Evolutionary conservation across 164 flowering plant species (phyloP), one percentile per base, ranked within the genome.

Genomic region (Sextonia rubra): DNA sequence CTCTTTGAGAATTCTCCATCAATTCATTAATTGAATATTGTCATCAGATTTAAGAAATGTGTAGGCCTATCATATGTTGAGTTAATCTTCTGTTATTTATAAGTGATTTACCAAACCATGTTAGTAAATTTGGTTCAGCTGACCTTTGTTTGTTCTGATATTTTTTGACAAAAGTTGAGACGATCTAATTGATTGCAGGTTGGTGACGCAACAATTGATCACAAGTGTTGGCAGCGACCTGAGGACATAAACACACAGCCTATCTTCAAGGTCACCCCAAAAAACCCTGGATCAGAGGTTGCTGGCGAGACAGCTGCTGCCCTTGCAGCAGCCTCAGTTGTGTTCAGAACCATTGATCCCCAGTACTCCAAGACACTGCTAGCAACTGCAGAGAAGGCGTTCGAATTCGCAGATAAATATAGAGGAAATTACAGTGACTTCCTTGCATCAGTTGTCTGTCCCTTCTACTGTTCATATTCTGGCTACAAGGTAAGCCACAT

Each of bases 291-390:
- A n/a, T 71, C 85, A 9, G 85, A 83, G 12, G 83, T 83, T 1
- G 81, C 85, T 17, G 85, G 71, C 14, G 85, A 82, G 64, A 83
- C 81, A 0, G 85, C 85, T 17, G 85, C 85, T 27, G 85, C 85
- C 26, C 69, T 83, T n/a, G 85, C 85, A 12, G 76, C 85, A 52
- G 77, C 85, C 25, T 82, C 83, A 26, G 6, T 80, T 37, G 81
- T 80, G 15, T 83, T 80, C 78, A 66, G 60, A 30, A 47, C 7
- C 0, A 7, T 25, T 12, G 76, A 80, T 63, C 26, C 23, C 25
- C 15, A 73, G 2, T 77, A 80, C 62, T 74, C 82, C 18, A 72
- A 49, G 27, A 17, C 23, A 5, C 82, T 80, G 7, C 24, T 68
- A n/a, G 49, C 17, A 25, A 44, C 66, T 25, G 73, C 66, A 70